These are phyloP conservation scores for Eudorina sp. DNA, from an alignment of 139 green algal species.

Conservation along the genomic window DNA sequence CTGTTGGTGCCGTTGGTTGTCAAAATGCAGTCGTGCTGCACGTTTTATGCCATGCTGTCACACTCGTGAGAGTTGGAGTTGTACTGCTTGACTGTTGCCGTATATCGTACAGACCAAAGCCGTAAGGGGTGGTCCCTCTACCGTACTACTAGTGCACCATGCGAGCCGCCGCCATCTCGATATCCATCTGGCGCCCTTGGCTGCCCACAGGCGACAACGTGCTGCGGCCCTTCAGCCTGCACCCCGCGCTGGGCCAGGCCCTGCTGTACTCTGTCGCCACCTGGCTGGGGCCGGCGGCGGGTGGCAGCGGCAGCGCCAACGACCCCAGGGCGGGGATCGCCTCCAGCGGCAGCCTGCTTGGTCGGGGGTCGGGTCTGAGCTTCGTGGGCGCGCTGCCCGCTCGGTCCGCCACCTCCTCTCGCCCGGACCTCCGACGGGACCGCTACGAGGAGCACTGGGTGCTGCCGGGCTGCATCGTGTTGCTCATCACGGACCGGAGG, in stretches of 20 bases:
- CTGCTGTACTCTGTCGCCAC: conserved; percentile 62
- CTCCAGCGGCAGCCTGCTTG: neutral
- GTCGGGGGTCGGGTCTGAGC: neutral
- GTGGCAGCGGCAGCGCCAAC: neutral
- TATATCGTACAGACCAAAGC: too few species aligned
- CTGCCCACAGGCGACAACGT: conserved; percentile 77
- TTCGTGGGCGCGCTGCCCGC: neutral
- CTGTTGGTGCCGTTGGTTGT: too few species aligned
- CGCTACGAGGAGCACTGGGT: conserved; percentile 89
- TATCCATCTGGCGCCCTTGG: too few species aligned
- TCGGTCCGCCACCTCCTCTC: neutral
- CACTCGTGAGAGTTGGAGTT: too few species aligned
- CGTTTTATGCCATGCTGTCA: too few species aligned
- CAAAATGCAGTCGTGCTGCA: too few species aligned
- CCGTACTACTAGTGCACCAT: too few species aligned
- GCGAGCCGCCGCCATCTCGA: too few species aligned
- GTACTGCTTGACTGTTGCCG: too few species aligned
- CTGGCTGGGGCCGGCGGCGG: neutral
- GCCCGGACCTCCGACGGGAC: conserved; percentile 28
- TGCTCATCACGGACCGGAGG: conserved; percentile 81
- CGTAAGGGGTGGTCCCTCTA: too few species aligned
- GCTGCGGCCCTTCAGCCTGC: conserved; percentile 70
- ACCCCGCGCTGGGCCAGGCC: conserved; percentile 76
- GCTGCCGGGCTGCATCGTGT: conserved; percentile 75
- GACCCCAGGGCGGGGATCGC: neutral